Conservation (phyloP, 305 asterid genomes). For the Ajuga reptans region DNA sequence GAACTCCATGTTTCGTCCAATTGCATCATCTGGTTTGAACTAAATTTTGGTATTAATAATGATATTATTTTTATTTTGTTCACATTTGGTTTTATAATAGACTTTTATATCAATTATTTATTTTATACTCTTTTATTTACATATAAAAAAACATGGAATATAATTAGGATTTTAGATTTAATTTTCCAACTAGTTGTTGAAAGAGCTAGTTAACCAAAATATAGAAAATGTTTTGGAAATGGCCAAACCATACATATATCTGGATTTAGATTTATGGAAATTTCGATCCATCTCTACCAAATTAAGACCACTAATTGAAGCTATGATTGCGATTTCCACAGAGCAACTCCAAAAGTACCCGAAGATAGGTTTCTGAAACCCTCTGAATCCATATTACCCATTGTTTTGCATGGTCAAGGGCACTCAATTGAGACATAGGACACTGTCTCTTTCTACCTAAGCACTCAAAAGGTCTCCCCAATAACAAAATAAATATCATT, state of each 20-base stretch:
- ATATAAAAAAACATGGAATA: not conserved
- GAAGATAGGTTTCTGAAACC: too few species aligned
- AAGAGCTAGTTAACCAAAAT: too few species aligned
- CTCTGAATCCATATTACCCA: not conserved
- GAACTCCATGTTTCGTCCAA: not conserved
- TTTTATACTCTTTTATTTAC: not conserved
- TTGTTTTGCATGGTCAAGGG: not conserved
- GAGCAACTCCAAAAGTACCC: too few species aligned
- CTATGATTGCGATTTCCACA: not conserved
- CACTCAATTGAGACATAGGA: not conserved
- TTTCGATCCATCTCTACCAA: not conserved
- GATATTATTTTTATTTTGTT: too few species aligned
- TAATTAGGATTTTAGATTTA: not conserved
- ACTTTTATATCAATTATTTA: not conserved
- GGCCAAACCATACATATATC: too few species aligned
- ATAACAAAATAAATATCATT: not conserved
- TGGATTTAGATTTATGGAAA: not conserved
- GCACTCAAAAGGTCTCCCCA: not conserved
- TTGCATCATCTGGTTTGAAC: not conserved
- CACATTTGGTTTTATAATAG: too few species aligned
- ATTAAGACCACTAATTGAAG: not conserved
- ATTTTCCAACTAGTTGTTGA: too few species aligned
- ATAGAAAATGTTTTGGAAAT: too few species aligned
- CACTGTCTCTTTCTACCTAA: not conserved
- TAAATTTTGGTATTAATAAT: not conserved